Evolutionary conservation across 1,284 basidiomycete genomes (phyloP).

Genomic region (Pascua guehoae): DNA sequence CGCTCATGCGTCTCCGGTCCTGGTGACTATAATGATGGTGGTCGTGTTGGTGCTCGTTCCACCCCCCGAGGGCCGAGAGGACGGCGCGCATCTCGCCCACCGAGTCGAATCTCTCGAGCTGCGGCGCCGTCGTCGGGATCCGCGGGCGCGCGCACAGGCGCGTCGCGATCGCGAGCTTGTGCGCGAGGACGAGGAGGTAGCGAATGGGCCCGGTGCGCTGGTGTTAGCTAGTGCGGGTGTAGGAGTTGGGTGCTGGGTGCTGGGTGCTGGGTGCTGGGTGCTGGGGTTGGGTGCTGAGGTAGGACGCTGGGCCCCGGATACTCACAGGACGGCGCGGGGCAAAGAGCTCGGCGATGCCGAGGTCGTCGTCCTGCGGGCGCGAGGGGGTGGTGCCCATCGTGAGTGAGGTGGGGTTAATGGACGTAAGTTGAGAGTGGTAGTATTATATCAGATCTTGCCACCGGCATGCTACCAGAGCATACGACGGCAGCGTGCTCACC

Average conservation of each 20-base stretch:
- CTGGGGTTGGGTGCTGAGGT: background rate
- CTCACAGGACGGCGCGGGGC: background rate
- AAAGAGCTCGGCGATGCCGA: constrained; percentile 1
- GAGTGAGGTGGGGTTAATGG: background rate
- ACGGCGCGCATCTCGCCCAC: constrained; percentile 47
- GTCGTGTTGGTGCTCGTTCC: constrained; percentile 10
- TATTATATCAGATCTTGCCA: background rate
- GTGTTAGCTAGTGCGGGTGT: background rate
- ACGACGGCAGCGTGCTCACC: too few relatives aligned
- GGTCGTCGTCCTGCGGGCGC: background rate
- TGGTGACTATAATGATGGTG: too few relatives aligned
- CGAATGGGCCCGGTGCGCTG: background rate
- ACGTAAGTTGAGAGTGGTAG: background rate
- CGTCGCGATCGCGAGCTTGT: background rate
- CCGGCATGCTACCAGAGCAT: background rate
- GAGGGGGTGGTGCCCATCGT: background rate
- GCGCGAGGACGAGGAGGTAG: background rate
- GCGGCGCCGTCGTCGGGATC: background rate
- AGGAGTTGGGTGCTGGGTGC: background rate
- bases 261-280: background rate
- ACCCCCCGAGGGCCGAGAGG: constrained; percentile 28
- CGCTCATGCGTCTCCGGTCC: too few relatives aligned
- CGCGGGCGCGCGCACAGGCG: background rate
- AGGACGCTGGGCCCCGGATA: too few relatives aligned
- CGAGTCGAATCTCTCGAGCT: constrained; percentile 14